phyloP scores from a whole-genome alignment of 371 early-diverging fungal species.

The Actinomucor elegans region DNA sequence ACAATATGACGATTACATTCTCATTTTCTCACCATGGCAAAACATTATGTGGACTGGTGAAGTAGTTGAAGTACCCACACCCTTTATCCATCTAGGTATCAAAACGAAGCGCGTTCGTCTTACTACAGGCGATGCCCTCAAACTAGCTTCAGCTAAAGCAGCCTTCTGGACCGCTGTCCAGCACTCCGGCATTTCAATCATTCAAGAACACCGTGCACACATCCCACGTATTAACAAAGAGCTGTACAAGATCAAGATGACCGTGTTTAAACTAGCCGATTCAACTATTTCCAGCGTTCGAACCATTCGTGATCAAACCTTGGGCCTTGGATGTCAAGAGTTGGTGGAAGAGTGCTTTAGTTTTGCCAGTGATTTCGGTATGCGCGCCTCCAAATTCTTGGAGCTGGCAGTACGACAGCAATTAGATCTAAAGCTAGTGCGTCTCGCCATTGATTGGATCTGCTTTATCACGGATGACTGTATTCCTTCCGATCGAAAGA shows the following conservation, averaged over 20 bases:
- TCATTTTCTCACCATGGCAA: slow-evolving; percentile 59
- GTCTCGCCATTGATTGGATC: slow-evolving; percentile 84
- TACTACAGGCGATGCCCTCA: slow-evolving; percentile 55
- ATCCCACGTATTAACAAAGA: slow-evolving; percentile 60
- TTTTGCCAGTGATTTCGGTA: slow-evolving; percentile 81
- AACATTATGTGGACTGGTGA: slow-evolving; percentile 64
- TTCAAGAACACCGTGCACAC: slow-evolving; percentile 62
- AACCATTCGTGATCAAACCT: slow-evolving; percentile 56
- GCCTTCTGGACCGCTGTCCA: slow-evolving; percentile 51
- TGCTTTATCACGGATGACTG: slow-evolving; percentile 82
- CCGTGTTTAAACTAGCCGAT: slow-evolving; percentile 58
- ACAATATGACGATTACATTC: slow-evolving; percentile 46
- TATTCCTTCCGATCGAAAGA: slow-evolving; percentile 74
- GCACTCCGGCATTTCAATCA: slow-evolving; percentile 46
- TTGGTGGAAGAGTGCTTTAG: slow-evolving; percentile 81
- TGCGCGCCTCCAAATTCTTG: slow-evolving; percentile 66
- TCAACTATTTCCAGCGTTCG: slow-evolving; percentile 57
- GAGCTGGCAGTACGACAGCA: slow-evolving; percentile 55
- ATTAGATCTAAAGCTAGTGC: slow-evolving; percentile 61
- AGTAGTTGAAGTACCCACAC: slow-evolving; percentile 42
- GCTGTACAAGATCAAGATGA: slow-evolving; percentile 62
- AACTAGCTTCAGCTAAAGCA: slow-evolving; percentile 49
- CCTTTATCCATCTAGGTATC: slow-evolving; percentile 56
- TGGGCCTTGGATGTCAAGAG: slow-evolving; percentile 65
- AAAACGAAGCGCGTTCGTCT: slow-evolving; percentile 68